Conservation (phyloP, 768 basidiomycete genomes). For the Serpula lacrymans region DNA sequence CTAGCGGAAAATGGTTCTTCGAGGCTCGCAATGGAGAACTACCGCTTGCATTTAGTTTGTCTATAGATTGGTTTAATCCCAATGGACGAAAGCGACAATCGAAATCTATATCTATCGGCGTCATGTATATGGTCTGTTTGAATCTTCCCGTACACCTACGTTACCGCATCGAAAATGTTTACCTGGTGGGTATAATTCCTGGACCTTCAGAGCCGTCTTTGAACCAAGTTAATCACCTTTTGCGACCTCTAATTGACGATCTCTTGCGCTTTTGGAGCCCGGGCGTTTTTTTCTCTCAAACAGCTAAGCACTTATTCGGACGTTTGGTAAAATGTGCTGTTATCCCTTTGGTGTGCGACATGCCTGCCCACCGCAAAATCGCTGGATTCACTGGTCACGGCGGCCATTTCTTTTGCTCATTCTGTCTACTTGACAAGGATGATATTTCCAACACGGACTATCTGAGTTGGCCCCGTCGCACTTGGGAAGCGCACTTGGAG, state of each 20-base stretch:
- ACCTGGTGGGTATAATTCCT: slow-evolving; percentile 31
- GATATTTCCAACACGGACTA: slow-evolving; percentile 18
- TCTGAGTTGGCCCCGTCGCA: slow-evolving; percentile 12
- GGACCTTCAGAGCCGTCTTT: slow-evolving; percentile 29
- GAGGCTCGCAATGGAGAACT: slow-evolving; percentile 11
- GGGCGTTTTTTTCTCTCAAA: slow-evolving; percentile 25
- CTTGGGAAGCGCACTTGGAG: slow-evolving; percentile 12
- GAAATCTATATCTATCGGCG: slow-evolving; percentile 25
- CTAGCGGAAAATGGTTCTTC: slow-evolving; percentile 20
- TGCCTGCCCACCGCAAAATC: slow-evolving; percentile 19
- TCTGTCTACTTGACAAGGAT: slow-evolving; percentile 13
- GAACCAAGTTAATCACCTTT: slow-evolving; percentile 28
- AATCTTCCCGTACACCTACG: slow-evolving; percentile 25
- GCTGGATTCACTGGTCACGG: slow-evolving; percentile 15
- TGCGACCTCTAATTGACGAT: slow-evolving; percentile 30
- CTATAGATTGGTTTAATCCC: slow-evolving; percentile 33
- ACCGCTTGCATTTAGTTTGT: slow-evolving; percentile 25
- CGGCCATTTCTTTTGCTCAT: slow-evolving; percentile 20
- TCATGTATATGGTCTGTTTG: slow-evolving; percentile 30
- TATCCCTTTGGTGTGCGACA: slow-evolving; percentile 21
- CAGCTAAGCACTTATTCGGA: slow-evolving; percentile 11
- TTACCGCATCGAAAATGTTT: slow-evolving; percentile 34
- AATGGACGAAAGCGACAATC: slow-evolving; percentile 19
- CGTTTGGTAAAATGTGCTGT: slow-evolving; percentile 10
- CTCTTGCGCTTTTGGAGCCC: slow-evolving; percentile 25